These are phyloP conservation scores for Pseudoscleropodium purum DNA, from an alignment of 225 moss, liverwort and hornwort species.

Conservation along the genomic window DNA sequence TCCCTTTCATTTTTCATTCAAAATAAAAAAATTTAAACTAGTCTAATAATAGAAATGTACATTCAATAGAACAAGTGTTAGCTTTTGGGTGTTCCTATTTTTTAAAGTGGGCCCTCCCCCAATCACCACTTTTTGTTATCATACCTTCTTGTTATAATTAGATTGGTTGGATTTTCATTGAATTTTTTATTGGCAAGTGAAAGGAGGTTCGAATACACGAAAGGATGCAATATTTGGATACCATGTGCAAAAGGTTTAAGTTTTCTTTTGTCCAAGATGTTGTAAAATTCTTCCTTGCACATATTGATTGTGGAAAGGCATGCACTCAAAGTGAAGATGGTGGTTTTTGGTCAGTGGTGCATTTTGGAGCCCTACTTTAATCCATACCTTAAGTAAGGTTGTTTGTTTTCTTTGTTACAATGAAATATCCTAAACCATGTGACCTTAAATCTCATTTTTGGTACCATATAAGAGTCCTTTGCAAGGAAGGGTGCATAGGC, in stretches of 20 bases:
- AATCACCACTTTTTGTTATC: rapidly evolving
- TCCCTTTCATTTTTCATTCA: background rate
- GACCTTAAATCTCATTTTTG: no score
- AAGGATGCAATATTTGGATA: background rate
- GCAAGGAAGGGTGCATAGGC: no score
- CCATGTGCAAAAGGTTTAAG: background rate
- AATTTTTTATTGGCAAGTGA: background rate
- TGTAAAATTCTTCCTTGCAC: background rate
- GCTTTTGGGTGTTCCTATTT: no score
- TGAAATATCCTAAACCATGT: no score
- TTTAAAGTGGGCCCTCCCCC: rapidly evolving
- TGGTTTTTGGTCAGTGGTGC: rapidly evolving
- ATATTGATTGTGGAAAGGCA: background rate
- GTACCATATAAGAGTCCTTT: no score
- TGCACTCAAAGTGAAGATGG: rapidly evolving
- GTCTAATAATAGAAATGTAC: rapidly evolving
- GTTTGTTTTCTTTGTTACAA: no score
- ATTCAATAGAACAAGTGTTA: background rate
- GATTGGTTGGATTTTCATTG: background rate
- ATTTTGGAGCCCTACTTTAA: background rate
- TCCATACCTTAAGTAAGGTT: no score
- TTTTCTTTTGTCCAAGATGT: no score
- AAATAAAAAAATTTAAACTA: background rate
- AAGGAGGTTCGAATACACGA: rapidly evolving
- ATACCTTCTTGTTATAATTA: rapidly evolving